Evolutionary conservation across 2,329 filamentous ascomycete genomes (phyloP).

Genomic region (Blastomyces percursus): DNA sequence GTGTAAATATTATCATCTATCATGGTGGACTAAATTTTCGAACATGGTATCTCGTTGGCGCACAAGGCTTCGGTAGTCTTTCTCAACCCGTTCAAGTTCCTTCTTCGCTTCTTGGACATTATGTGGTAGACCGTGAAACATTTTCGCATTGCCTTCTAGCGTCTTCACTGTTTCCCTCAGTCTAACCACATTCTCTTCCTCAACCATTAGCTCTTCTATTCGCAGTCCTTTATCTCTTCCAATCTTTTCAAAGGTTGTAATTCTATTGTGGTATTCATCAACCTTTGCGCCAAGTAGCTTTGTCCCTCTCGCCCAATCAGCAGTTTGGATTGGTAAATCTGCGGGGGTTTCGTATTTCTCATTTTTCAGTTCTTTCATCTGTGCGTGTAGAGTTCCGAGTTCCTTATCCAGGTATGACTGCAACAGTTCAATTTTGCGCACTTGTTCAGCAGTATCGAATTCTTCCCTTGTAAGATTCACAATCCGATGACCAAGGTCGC

Average conservation of each 20-base stretch:
- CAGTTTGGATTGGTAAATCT: slow-evolving; percentile 57
- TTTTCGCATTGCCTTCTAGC: slow-evolving; percentile 55
- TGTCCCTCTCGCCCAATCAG: slow-evolving; percentile 59
- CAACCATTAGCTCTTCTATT: slow-evolving; percentile 43
- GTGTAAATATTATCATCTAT: neutral
- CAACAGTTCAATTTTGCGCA: slow-evolving; percentile 46
- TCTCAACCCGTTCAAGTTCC: slow-evolving; percentile 58
- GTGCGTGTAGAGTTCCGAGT: slow-evolving; percentile 25
- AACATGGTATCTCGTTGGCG: slow-evolving; percentile 61
- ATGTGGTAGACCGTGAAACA: slow-evolving; percentile 61
- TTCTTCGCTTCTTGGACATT: slow-evolving; percentile 56
- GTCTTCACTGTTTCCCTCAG: slow-evolving; percentile 51
- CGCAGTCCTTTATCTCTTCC: slow-evolving; percentile 21
- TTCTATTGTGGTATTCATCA: slow-evolving; percentile 52
- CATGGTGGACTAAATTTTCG: slow-evolving; percentile 53
- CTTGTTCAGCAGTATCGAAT: slow-evolving; percentile 45
- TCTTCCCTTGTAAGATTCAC: slow-evolving; percentile 46
- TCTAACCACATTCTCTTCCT: slow-evolving; percentile 49
- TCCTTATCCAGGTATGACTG: slow-evolving; percentile 46
- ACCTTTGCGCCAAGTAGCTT: slow-evolving; percentile 57
- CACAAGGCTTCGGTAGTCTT: slow-evolving; percentile 51
- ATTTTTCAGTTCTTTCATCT: slow-evolving; percentile 24
- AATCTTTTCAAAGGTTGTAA: slow-evolving; percentile 33
- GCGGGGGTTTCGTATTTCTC: slow-evolving; percentile 44
- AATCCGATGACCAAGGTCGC: slow-evolving; percentile 43